Percentiles rank a stretch among this genome's conserved stretches.
Conservation (phyloP, 768 basidiomycete species). For the Collybia nuda region DNA sequence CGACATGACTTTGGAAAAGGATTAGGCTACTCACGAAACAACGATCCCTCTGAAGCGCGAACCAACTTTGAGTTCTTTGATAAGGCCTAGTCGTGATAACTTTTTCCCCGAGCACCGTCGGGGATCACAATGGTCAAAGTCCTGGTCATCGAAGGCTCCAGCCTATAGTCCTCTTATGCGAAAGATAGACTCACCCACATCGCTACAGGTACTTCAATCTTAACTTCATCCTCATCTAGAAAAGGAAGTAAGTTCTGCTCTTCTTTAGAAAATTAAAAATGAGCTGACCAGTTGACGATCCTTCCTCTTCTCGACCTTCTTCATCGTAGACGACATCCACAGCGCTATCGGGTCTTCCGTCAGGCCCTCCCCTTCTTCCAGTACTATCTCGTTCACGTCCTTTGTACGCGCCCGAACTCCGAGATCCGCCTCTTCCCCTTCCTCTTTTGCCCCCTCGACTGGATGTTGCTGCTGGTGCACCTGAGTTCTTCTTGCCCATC, state of each 20-base stretch:
- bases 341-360: constrained; percentile 57
- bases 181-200: constrained; percentile 81
- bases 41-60: constrained; percentile 89
- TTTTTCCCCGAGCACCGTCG: constrained; percentile 83
- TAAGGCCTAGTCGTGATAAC: constrained; percentile 79
- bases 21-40: constrained; percentile 69
- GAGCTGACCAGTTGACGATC: constrained; percentile 19
- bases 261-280: neutral
- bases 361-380: constrained; percentile 18
- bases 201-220: constrained; percentile 75
- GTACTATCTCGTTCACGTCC: constrained; percentile 14
- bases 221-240: constrained; percentile 25
- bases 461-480: constrained; percentile 20
- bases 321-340: constrained; percentile 47
- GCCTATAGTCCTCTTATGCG: too few relatives aligned
- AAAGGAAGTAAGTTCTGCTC: neutral
- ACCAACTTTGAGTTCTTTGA: constrained; percentile 82
- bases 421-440: constrained; percentile 23
- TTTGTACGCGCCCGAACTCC: constrained; percentile 5
- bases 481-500: constrained; percentile 44
- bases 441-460: constrained; percentile 40
- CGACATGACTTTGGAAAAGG: too few relatives aligned
- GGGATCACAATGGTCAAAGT: constrained; percentile 98
- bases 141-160: constrained; percentile 46
- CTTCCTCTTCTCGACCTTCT: constrained; percentile 32